Evolutionary conservation across 2,329 filamentous ascomycete species (phyloP).

Genomic region (Cladosporium sphaerospermum): DNA sequence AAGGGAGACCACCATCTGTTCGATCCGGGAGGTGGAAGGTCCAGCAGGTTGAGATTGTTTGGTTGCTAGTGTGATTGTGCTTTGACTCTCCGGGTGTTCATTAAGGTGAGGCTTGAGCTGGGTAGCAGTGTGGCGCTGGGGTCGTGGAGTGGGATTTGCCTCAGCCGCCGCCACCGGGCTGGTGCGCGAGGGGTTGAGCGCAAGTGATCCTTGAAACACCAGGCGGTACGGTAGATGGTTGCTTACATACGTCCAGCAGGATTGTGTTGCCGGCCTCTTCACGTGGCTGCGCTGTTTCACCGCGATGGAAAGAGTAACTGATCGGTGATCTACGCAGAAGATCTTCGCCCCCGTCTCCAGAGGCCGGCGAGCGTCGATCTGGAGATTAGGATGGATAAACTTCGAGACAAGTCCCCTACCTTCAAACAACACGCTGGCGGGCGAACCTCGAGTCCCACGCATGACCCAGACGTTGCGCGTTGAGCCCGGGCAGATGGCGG

Average conservation of each 20-base stretch:
- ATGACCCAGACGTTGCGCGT: neutral
- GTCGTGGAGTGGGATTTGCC: neutral
- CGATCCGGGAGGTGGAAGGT: neutral
- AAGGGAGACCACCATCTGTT: neutral
- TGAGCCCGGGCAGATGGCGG: neutral
- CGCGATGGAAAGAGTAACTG: slow-evolving; percentile 6
- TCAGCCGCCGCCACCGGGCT: too few relatives aligned
- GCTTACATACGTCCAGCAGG: too few relatives aligned
- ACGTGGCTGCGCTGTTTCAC: slow-evolving; percentile 9
- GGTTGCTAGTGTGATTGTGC: neutral
- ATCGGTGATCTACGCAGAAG: slow-evolving; percentile 8
- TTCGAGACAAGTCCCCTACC: neutral
- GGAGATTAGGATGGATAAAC: slow-evolving; percentile 8
- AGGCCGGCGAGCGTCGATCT: neutral
- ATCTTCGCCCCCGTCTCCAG: slow-evolving; percentile 1
- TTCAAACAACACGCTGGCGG: neutral
- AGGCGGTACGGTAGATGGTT: too few relatives aligned
- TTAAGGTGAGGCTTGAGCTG: slow-evolving; percentile 5
- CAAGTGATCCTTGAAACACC: too few relatives aligned
- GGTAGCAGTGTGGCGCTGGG: slow-evolving; percentile 3
- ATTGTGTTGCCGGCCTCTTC: neutral
- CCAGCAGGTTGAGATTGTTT: neutral
- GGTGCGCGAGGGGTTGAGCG: too few relatives aligned
- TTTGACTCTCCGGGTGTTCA: neutral
- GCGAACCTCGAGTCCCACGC: neutral